Conservation (phyloP, 208 protist genomes). For the Tritrichomonas foetus region DNA sequence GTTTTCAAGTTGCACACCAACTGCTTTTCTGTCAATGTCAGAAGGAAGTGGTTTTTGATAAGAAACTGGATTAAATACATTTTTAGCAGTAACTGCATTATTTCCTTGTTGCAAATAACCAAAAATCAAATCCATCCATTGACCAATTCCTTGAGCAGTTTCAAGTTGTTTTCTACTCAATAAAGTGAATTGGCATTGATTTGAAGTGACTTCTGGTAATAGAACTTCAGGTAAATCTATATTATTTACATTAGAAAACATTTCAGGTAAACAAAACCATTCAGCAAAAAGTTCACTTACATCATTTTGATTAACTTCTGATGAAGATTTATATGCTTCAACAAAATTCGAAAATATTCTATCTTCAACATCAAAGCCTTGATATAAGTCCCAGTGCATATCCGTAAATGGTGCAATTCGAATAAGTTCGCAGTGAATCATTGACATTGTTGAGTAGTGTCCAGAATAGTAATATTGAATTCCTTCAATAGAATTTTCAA, state of each 20-base stretch:
- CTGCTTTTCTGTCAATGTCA: background rate
- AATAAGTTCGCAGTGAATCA: background rate
- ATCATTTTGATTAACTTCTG: background rate
- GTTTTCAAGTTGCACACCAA: background rate
- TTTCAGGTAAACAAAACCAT: background rate
- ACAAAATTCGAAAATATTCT: background rate
- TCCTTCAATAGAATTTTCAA: background rate
- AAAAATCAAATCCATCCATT: slow-evolving; percentile 32
- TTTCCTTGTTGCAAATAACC: background rate
- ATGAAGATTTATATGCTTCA: background rate
- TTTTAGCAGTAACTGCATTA: background rate
- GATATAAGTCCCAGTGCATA: background rate
- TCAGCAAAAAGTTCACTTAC: background rate
- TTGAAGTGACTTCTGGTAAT: background rate
- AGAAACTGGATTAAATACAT: background rate
- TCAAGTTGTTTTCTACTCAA: background rate
- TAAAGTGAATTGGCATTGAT: background rate
- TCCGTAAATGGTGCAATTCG: background rate
- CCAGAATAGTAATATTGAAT: background rate
- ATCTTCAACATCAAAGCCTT: background rate
- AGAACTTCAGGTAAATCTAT: background rate
- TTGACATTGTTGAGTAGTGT: background rate
- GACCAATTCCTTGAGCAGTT: background rate
- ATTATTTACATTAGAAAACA: background rate
- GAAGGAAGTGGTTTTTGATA: background rate